Conservation (phyloP, 306 rosid genomes). For the Argentina anserina region DNA sequence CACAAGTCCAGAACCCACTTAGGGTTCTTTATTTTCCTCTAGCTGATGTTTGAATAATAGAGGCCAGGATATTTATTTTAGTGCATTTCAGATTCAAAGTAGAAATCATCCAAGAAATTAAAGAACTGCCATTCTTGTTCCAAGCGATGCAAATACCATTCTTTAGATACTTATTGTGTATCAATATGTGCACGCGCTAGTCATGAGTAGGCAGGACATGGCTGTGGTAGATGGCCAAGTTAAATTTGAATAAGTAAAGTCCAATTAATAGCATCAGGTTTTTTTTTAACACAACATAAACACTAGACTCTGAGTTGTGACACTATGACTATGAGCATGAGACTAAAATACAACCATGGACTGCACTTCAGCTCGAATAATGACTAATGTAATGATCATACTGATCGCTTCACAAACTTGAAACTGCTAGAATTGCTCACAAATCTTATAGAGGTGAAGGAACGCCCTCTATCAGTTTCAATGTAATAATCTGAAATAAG, state of each 20-base stretch:
- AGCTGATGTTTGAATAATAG: neutral
- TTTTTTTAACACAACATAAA: constrained; percentile 24
- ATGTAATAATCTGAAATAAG: neutral
- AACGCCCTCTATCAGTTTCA: too few relatives aligned
- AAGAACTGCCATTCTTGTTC: neutral
- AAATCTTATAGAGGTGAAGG: too few relatives aligned
- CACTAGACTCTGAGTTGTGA: constrained; percentile 41
- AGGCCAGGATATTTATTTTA: neutral
- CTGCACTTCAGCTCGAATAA: constrained; percentile 40
- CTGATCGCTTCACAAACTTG: constrained; percentile 28
- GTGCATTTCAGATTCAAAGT: neutral
- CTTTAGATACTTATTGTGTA: neutral
- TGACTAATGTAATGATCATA: constrained; percentile 3
- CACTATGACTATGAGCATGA: too few relatives aligned
- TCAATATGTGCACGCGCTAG: neutral
- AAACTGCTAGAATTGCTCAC: too few relatives aligned
- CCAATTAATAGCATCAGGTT: neutral
- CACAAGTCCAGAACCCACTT: neutral
- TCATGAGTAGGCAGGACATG: constrained; percentile 3
- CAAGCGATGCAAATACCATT: neutral
- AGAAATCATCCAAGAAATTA: neutral
- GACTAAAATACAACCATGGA: too few relatives aligned
- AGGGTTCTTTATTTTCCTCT: neutral
- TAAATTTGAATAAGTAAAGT: neutral
- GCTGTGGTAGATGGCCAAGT: neutral